phyloP scores from a whole-genome alignment of 441 rosid genomes.

The Bocquillonia castaneifolia region DNA sequence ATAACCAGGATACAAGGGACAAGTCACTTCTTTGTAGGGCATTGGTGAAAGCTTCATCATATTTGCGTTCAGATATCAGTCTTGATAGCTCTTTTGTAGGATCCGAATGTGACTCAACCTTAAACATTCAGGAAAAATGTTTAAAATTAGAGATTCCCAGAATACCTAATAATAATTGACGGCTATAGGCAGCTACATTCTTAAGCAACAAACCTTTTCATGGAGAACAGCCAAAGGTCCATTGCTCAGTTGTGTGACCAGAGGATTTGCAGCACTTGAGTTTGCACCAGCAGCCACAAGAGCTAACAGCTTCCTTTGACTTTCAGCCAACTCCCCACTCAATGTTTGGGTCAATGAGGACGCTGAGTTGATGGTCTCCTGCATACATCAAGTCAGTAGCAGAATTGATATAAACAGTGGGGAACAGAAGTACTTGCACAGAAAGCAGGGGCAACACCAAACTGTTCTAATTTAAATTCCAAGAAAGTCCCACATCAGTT shows the following conservation, averaged over 20 bases:
- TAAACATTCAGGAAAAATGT: too few relatives aligned
- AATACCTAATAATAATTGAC: too few relatives aligned
- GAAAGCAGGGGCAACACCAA: background rate
- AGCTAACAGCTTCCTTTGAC: slow-evolving; percentile 61
- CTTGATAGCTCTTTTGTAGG: slow-evolving; percentile 65
- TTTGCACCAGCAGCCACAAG: slow-evolving; percentile 55
- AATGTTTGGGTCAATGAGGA: slow-evolving; percentile 52
- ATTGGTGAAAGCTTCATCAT: slow-evolving; percentile 67
- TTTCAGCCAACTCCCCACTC: slow-evolving; percentile 64
- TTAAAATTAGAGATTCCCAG: too few relatives aligned
- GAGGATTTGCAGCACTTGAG: slow-evolving; percentile 38
- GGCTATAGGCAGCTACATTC: background rate
- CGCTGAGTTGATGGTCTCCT: slow-evolving; percentile 70
- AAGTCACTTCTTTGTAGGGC: slow-evolving; percentile 75
- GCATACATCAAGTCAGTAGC: slow-evolving; percentile 27
- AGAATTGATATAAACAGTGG: too few relatives aligned
- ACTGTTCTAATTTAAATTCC: background rate
- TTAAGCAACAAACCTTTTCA: slow-evolving; percentile 39
- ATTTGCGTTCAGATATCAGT: slow-evolving; percentile 52
- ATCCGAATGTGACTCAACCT: slow-evolving; percentile 53
- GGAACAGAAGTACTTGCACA: background rate
- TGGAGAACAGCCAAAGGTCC: slow-evolving; percentile 56
- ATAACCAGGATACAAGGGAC: slow-evolving; percentile 70
- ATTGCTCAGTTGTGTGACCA: slow-evolving; percentile 45
- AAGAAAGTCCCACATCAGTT: background rate